These are phyloP conservation scores for Lactifluus piperatus DNA, from an alignment of 768 basidiomycete genomes.

Conservation along the genomic window DNA sequence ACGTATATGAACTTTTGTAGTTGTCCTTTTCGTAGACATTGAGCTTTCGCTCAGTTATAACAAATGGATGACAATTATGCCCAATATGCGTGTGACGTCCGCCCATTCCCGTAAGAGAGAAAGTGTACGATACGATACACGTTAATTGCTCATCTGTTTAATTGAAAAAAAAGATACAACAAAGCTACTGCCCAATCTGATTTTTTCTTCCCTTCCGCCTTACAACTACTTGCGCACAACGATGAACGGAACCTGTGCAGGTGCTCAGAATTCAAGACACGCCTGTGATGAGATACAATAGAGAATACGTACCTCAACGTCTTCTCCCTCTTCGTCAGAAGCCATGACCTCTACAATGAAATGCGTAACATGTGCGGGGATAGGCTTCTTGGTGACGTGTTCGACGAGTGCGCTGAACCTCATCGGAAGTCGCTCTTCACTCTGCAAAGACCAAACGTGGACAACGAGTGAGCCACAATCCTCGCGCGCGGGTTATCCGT, in stretches of 20 bases:
- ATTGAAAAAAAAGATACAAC: background rate
- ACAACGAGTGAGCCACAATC: background rate
- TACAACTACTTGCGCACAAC: conserved; percentile 51
- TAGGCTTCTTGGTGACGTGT: conserved; percentile 88
- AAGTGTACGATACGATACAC: background rate
- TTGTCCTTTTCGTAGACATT: conserved; percentile 7
- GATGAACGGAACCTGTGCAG: conserved; percentile 68
- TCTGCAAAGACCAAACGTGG: conserved; percentile 38
- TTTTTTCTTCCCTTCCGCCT: background rate
- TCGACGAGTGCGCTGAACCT: conserved; percentile 88
- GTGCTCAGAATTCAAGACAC: conserved; percentile 2
- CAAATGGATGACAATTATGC: conserved; percentile 19
- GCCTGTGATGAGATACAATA: background rate
- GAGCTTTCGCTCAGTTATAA: background rate
- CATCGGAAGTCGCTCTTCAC: conserved; percentile 81
- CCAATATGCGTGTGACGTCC: background rate
- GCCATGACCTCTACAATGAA: conserved; percentile 93
- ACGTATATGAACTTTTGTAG: conserved; percentile 7
- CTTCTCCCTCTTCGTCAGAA: conserved; percentile 84
- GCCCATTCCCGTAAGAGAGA: background rate
- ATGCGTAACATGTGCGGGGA: conserved; percentile 74
- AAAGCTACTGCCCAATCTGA: background rate
- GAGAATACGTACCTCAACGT: conserved; percentile 67
- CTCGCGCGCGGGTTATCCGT: background rate
- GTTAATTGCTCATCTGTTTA: background rate